These are phyloP conservation scores for Yamadazyma jaroonii DNA, from an alignment of 1,139 yeast genomes.

Conservation along the genomic window DNA sequence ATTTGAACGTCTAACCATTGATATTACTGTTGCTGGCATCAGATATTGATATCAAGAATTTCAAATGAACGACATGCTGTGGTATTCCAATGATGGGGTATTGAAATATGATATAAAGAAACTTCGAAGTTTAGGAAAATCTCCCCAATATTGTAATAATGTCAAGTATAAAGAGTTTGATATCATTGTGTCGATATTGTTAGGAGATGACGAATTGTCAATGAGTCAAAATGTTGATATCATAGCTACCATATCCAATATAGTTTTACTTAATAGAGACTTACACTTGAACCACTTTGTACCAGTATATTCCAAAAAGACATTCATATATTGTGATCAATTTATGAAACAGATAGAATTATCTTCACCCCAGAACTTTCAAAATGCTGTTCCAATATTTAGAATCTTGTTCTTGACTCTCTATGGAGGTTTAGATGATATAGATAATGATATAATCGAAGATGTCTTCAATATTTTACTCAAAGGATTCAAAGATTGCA, in stretches of 20 bases:
- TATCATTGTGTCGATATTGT: slow-evolving; percentile 14
- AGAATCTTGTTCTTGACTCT: slow-evolving; percentile 27
- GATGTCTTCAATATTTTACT: slow-evolving; percentile 15
- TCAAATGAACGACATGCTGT: no score
- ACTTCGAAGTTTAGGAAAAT: slow-evolving; percentile 19
- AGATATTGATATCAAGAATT: no score
- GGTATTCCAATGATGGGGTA: slow-evolving; percentile 2
- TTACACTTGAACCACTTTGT: slow-evolving; percentile 21
- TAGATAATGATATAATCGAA: slow-evolving; percentile 10
- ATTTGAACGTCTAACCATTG: no score
- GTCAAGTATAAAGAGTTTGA: slow-evolving; percentile 18
- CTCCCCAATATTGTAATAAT: slow-evolving; percentile 19
- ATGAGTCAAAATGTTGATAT: slow-evolving; percentile 18
- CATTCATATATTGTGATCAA: slow-evolving; percentile 17
- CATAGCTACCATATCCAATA: slow-evolving; percentile 18
- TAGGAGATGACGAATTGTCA: slow-evolving; percentile 5
- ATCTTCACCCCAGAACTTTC: slow-evolving; percentile 9
- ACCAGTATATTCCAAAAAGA: slow-evolving; percentile 16
- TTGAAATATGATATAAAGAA: slow-evolving; percentile 1
- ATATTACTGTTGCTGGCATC: no score
- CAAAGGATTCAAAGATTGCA: slow-evolving; percentile 15
- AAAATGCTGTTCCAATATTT: slow-evolving; percentile 21
- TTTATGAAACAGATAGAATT: slow-evolving; percentile 8
- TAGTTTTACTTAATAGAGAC: slow-evolving; percentile 24
- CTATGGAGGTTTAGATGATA: slow-evolving; percentile 19